phyloP scores from a whole-genome alignment of 2,329 filamentous ascomycete genomes.

The Myotisia sp. region DNA sequence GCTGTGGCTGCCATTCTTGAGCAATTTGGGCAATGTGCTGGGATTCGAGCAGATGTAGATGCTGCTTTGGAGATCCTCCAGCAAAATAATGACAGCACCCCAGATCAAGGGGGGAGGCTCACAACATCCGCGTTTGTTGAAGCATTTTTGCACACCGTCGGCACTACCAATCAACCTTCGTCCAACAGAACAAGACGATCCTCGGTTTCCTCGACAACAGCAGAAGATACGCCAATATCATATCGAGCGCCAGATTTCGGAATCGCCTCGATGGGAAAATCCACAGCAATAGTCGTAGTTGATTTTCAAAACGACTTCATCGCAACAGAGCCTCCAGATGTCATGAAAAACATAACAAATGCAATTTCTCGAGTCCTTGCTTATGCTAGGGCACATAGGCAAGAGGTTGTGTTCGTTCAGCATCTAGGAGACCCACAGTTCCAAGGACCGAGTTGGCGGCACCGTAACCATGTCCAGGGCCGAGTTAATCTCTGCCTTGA shows the following conservation, averaged over 20 bases:
- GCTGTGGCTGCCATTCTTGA: slow-evolving; percentile 3
- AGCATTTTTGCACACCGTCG: not conserved
- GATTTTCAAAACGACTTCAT: slow-evolving; percentile 5
- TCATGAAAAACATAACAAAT: slow-evolving; percentile 1
- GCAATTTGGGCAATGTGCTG: slow-evolving; percentile 1
- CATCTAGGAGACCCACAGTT: slow-evolving; percentile 2
- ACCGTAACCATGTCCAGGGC: slow-evolving; percentile 1
- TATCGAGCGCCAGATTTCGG: not conserved
- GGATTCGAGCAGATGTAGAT: slow-evolving; percentile 1
- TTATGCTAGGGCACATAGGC: not conserved
- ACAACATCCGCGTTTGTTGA: slow-evolving; percentile 1
- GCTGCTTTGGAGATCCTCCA: not conserved
- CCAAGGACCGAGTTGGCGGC: slow-evolving; percentile 1
- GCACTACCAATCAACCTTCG: not conserved
- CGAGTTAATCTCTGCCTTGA: slow-evolving; percentile 3
- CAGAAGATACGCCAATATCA: not conserved
- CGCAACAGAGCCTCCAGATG: not conserved
- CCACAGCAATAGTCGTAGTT: slow-evolving; percentile 1
- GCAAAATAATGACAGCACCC: slow-evolving; percentile 1
- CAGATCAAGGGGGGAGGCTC: slow-evolving; percentile 4
- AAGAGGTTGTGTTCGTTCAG: slow-evolving; percentile 1
- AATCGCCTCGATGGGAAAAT: not conserved
- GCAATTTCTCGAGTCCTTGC: slow-evolving; percentile 2
- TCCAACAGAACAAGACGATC: not conserved
- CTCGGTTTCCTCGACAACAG: not conserved